A percentile compares a stretch with the other conserved stretches of the same genome.
Evolutionary conservation across 1,139 yeast species (phyloP).

Genomic region (Geotrichum restrictum): DNA sequence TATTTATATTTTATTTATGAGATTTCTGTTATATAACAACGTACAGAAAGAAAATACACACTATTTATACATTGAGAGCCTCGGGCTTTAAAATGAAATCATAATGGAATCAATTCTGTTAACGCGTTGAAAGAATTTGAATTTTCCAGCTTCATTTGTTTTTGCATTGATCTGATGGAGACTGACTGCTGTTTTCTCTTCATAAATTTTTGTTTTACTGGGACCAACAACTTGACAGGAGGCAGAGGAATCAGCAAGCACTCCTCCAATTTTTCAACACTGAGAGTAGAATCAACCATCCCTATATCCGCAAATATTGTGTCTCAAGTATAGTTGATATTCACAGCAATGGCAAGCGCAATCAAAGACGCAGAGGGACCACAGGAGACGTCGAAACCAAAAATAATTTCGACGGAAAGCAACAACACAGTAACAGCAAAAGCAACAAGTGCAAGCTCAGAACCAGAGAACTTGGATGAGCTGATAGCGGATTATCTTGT

Average conservation of each 20-base stretch:
- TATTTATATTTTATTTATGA: not conserved
- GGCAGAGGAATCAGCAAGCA: conserved; percentile 1
- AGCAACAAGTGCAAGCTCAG: not conserved
- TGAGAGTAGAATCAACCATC: not conserved
- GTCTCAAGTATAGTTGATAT: too few relatives aligned
- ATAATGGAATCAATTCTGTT: not conserved
- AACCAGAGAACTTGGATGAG: conserved; percentile 9
- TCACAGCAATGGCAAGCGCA: too few relatives aligned
- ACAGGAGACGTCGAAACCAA: not conserved
- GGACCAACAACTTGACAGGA: conserved; percentile 9
- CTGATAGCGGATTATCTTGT: conserved; percentile 11
- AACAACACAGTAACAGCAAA: not conserved
- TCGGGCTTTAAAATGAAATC: not conserved
- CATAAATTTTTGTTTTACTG: not conserved
- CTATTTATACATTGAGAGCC: not conserved
- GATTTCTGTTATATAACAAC: not conserved
- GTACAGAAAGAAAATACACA: not conserved
- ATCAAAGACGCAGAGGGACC: not conserved
- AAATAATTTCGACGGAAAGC: not conserved
- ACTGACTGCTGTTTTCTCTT: not conserved
- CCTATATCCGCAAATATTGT: too few relatives aligned
- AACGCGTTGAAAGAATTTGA: not conserved
- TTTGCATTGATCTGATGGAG: not conserved
- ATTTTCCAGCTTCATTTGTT: not conserved
- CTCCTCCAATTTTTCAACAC: not conserved